phyloP scores from a whole-genome alignment of 352 stramenopile genomes.

The Phytophthora multivora region DNA sequence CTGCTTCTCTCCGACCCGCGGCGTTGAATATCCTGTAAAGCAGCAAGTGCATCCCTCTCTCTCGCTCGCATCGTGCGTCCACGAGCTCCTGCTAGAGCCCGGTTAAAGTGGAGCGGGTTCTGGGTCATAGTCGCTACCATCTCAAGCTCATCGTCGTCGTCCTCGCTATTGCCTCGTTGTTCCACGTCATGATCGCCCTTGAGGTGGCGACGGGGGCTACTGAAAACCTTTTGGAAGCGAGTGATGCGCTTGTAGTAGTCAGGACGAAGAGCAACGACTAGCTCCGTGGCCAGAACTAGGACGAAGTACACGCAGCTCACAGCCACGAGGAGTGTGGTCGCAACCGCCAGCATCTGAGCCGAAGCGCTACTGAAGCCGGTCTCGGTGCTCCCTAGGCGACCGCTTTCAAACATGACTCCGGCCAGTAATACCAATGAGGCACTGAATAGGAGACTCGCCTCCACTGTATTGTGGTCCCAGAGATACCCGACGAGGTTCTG shows the following conservation, averaged over 20 bases:
- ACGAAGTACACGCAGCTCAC: slow-evolving; percentile 64
- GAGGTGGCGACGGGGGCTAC: slow-evolving; percentile 24
- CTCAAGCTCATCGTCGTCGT: slow-evolving; percentile 58
- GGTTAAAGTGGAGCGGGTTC: slow-evolving; percentile 64
- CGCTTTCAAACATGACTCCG: slow-evolving; percentile 73
- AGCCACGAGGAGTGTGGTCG: slow-evolving; percentile 62
- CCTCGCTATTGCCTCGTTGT: slow-evolving; percentile 24
- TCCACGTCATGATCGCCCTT: slow-evolving; percentile 22
- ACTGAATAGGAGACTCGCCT: slow-evolving; percentile 73
- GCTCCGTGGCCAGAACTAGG: slow-evolving; percentile 65
- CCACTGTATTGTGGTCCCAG: slow-evolving; percentile 84
- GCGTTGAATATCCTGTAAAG: slow-evolving; percentile 59
- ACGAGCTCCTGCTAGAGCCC: slow-evolving; percentile 39
- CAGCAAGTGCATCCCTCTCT: slow-evolving; percentile 55
- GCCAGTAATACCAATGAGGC: slow-evolving; percentile 68
- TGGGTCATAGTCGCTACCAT: slow-evolving; percentile 74
- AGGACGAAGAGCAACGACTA: slow-evolving; percentile 63
- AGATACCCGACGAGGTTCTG: slow-evolving; percentile 63
- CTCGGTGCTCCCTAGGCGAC: slow-evolving; percentile 46
- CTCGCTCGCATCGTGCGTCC: slow-evolving; percentile 38
- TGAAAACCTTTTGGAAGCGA: slow-evolving; percentile 67
- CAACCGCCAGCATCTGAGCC: slow-evolving; percentile 51
- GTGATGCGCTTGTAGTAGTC: slow-evolving; percentile 70
- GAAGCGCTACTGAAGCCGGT: slow-evolving; percentile 52
- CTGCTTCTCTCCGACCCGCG: slow-evolving; percentile 38